Evolutionary conservation across 2,329 filamentous ascomycete genomes (phyloP).

Genomic region (Fusarium sp.): DNA sequence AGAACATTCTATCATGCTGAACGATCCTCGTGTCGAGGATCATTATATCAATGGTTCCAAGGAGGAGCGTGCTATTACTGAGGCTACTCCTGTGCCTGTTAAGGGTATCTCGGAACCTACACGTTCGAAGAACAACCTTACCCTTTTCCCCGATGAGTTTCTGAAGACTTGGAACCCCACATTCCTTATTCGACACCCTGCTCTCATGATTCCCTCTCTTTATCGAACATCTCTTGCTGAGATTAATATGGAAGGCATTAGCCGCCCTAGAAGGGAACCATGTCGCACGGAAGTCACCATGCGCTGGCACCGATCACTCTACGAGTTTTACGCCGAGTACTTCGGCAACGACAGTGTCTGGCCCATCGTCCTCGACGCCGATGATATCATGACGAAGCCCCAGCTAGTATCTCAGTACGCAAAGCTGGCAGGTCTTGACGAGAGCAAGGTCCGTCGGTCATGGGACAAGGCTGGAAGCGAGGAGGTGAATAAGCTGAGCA

Average conservation of each 20-base stretch:
- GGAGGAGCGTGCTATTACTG: not conserved
- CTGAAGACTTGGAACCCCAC: conserved; percentile 39
- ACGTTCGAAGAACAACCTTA: conserved; percentile 32
- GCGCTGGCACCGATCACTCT: conserved; percentile 30
- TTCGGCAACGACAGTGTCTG: conserved; percentile 23
- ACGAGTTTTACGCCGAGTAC: conserved; percentile 27
- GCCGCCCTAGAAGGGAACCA: conserved; percentile 5
- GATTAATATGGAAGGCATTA: not conserved
- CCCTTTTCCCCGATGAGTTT: conserved; percentile 35
- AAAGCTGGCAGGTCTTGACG: conserved; percentile 22
- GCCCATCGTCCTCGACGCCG: conserved; percentile 37
- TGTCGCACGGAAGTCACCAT: conserved; percentile 16
- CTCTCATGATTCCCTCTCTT: conserved; percentile 27
- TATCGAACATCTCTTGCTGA: conserved; percentile 22
- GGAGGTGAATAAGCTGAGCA: conserved; percentile 2
- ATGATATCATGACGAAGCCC: conserved; percentile 34
- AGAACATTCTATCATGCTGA: conserved; percentile 31
- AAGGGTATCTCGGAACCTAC: conserved; percentile 3
- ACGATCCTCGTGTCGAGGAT: conserved; percentile 15
- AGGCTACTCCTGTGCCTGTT: conserved; percentile 1
- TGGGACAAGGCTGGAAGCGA: conserved; percentile 19
- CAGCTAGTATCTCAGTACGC: conserved; percentile 27
- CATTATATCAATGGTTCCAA: not conserved
- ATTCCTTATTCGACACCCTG: conserved; percentile 38
- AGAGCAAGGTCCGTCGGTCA: conserved; percentile 15